These are phyloP conservation scores for Phytophthora niederhauseri DNA, from an alignment of 352 stramenopile genomes.

Conservation along the genomic window DNA sequence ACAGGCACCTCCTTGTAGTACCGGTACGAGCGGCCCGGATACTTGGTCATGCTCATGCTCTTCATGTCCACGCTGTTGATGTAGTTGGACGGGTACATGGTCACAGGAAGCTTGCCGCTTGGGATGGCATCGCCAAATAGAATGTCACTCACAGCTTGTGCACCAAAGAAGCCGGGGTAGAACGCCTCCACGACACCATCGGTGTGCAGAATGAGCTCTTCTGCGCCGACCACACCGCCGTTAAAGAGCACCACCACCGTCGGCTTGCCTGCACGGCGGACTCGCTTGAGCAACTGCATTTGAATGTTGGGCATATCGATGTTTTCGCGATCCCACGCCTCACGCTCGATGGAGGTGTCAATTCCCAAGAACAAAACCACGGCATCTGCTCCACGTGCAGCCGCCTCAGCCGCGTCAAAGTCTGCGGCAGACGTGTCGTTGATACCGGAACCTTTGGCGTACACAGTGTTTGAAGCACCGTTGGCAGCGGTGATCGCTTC, in stretches of 20 bases:
- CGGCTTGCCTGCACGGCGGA: slow-evolving; percentile 56
- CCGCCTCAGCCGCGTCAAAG: slow-evolving; percentile 48
- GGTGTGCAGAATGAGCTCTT: slow-evolving; percentile 63
- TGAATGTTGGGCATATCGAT: slow-evolving; percentile 72
- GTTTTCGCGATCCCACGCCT: slow-evolving; percentile 66
- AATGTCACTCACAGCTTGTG: slow-evolving; percentile 76
- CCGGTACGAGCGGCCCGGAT: slow-evolving; percentile 85
- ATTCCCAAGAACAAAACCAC: slow-evolving; percentile 85
- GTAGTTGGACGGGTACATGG: slow-evolving; percentile 83
- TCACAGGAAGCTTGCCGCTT: slow-evolving; percentile 79
- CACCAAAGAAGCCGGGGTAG: slow-evolving; percentile 77
- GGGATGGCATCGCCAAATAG: slow-evolving; percentile 86
- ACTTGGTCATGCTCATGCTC: slow-evolving; percentile 89
- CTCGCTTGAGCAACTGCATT: slow-evolving; percentile 61
- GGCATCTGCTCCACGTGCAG: slow-evolving; percentile 40
- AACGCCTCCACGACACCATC: slow-evolving; percentile 72
- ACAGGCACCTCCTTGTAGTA: slow-evolving; percentile 89
- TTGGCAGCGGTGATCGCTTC: slow-evolving; percentile 53
- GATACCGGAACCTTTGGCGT: slow-evolving; percentile 51
- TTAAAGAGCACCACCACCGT: slow-evolving; percentile 88
- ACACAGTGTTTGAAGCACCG: slow-evolving; percentile 37
- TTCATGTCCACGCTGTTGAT: slow-evolving; percentile 68
- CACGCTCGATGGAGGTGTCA: slow-evolving; percentile 72
- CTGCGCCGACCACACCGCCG: slow-evolving; percentile 77
- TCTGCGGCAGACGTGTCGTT: slow-evolving; percentile 53